Percentiles rank a stretch among this genome's conserved stretches.
Conservation (phyloP, 2,329 filamentous ascomycete genomes). For the Fusarium camptoceras region DNA sequence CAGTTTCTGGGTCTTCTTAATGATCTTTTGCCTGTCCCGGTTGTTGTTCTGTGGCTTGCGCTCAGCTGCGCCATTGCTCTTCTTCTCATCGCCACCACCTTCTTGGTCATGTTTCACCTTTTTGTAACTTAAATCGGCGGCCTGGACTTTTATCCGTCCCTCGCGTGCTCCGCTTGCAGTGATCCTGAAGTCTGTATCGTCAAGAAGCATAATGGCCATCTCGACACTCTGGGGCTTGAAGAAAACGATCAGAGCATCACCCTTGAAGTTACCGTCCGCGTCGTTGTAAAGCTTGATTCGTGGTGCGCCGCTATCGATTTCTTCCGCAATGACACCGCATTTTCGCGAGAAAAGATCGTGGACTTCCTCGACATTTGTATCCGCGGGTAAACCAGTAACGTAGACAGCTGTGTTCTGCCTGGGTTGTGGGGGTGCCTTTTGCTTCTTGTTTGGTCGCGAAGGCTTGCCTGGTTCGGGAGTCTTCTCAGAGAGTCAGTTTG, state of each 20-base stretch:
- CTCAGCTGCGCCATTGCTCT: slow-evolving; percentile 48
- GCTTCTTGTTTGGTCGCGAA: slow-evolving; percentile 58
- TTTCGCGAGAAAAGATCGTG: slow-evolving; percentile 84
- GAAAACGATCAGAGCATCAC: slow-evolving; percentile 92
- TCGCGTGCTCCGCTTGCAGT: slow-evolving; percentile 61
- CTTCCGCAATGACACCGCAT: slow-evolving; percentile 91
- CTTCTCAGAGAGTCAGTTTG: slow-evolving; percentile 34
- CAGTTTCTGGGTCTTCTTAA: slow-evolving; percentile 89
- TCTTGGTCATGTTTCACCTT: slow-evolving; percentile 76
- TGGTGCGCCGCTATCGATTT: slow-evolving; percentile 87
- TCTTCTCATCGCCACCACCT: slow-evolving; percentile 36
- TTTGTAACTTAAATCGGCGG: slow-evolving; percentile 92
- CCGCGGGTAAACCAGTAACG: slow-evolving; percentile 85
- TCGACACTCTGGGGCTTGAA: slow-evolving; percentile 95
- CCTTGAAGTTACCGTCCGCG: slow-evolving; percentile 86
- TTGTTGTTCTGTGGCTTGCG: slow-evolving; percentile 63
- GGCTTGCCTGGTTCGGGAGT: slow-evolving; percentile 50
- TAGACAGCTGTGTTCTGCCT: slow-evolving; percentile 90
- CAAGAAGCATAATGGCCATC: slow-evolving; percentile 82
- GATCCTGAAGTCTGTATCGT: slow-evolving; percentile 84
- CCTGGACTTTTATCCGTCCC: slow-evolving; percentile 82
- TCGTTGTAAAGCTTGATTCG: slow-evolving; percentile 95
- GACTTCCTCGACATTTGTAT: slow-evolving; percentile 84
- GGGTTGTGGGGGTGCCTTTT: slow-evolving; percentile 62
- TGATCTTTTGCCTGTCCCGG: slow-evolving; percentile 88